Evolutionary conservation across 345 rosid genomes (phyloP), one percentile per base, ranked within the genome.

Genomic region (Clausena lansium): DNA sequence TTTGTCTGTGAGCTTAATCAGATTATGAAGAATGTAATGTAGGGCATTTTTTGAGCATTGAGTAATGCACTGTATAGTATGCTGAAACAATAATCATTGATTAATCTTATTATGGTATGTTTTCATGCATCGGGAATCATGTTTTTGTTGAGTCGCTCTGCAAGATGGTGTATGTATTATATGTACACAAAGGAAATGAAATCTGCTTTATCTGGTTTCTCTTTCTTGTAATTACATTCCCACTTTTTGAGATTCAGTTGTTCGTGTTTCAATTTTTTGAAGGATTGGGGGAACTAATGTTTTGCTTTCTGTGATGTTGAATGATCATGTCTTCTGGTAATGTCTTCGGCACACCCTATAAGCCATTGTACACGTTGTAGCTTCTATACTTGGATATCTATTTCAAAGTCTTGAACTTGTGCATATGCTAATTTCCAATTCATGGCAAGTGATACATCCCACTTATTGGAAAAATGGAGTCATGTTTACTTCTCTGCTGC

Each of bases 71-170:
- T 63, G 75, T 71, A 70, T 27, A 35, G 41, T 30, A 59, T 32
- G 50, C 9, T 62, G 80, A 77, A 61, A 75, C 75, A 69, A 30
- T 28, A 57, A n/a, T 68, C 9, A 70, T 68, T 45, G 15, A 25
- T 39, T 68, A 41, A 47, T 54, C 24, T 27, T 77, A 24, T 38
- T 7, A 17, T 13, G 19, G 4, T 20, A 17, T 41, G 47, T 19
- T 38, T 39, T 54, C 35, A 27, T 38, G 7, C 32, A 28, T 11
- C 36, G 22, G 67, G 59, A 33, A 76, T 38, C 50, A 30, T 41
- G 32, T 13, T 71, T 9, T 54, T 10, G 59, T 25, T 32, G 78
- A 30, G 33, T 13, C 2, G 17, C 77, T 63, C 47, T 32, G 63
- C 59, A 60, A 60, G 20, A 20, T 22, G 28, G 25, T 60, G 38